These are phyloP conservation scores for Avena atlantica DNA, from an alignment of 176 grass and related monocot genomes.

Conservation along the genomic window DNA sequence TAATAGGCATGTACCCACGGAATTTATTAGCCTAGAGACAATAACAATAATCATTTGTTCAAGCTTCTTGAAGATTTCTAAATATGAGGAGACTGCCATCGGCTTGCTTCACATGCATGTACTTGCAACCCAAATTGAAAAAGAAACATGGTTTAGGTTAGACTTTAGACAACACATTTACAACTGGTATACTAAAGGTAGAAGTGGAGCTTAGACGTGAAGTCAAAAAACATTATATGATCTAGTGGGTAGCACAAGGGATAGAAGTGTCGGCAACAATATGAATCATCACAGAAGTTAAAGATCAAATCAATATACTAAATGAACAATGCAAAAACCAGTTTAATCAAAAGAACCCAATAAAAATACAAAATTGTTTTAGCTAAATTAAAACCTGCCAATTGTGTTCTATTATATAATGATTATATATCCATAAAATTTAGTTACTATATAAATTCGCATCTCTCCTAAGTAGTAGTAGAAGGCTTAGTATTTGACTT, in stretches of 20 bases:
- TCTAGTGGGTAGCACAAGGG: background rate
- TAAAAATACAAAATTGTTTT: background rate
- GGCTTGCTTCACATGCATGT: too few relatives aligned
- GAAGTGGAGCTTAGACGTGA: background rate
- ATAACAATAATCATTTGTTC: too few relatives aligned
- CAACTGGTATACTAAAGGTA: background rate
- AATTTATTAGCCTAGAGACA: too few relatives aligned
- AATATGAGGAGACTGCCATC: too few relatives aligned
- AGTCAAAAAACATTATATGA: background rate
- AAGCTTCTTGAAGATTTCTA: too few relatives aligned
- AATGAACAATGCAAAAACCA: background rate
- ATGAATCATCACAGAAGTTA: background rate
- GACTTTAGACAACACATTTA: background rate
- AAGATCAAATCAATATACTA: slow-evolving; percentile 9
- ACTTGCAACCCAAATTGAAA: slow-evolving; percentile 45
- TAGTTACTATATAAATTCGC: background rate
- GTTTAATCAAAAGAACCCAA: background rate
- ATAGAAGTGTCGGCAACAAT: background rate
- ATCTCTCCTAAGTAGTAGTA: too few relatives aligned
- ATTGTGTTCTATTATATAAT: background rate
- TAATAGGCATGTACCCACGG: slow-evolving; percentile 63
- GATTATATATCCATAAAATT: background rate
- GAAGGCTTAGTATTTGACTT: too few relatives aligned
- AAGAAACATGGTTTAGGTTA: background rate
- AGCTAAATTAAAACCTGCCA: slow-evolving; percentile 9